Evolutionary conservation across 306 rosid genomes (phyloP), one percentile per base, ranked within the genome.

Genomic region (Delonix regia): DNA sequence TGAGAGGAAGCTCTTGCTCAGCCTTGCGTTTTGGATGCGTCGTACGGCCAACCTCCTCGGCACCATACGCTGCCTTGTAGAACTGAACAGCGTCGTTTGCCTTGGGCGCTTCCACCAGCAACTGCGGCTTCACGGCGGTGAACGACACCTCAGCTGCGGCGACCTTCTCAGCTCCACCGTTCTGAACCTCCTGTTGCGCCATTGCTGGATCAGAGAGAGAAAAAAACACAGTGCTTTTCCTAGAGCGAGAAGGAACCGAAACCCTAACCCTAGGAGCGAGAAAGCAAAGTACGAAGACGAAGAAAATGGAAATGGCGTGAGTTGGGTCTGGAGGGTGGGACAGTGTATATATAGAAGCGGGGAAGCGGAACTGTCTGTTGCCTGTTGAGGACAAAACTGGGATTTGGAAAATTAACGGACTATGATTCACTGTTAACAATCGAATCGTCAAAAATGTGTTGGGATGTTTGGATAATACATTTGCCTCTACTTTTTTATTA

Each of bases 1-100:
- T 73, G 77, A 78, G 89, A 33, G 94, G 97, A 5, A 62, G 77
- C 75, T 94, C 98, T 5, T 86, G 97, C 25, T 89, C 98, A 0
- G 97, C 97, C 85, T 94, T 94, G 52, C 98, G 97, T 85, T 94
- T 94, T 4, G 96, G 77, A 75, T 88, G 80, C 34, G 81, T 3
- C 9, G 82, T 33, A 16, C 94, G 97, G 59, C 79, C 12, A 36
- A 89, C 76, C 75, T 94, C 98, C 44, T 84, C 93, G 0, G 97
- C 98, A 0, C 91, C 98, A 19, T 90, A 92, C 16, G 87, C 98
- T 0, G 86, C 68, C 83, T 90, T 89, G 84, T 92, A 94, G 89
- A 92, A 94, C 83, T 7, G 19, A 19, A 94, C 85, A 2, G 97
- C 98, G 7, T 90, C 97, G 61, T 55, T 85, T 0, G 90, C 94